Percentiles rank a stretch among this genome's conserved stretches.
phyloP scores from a whole-genome alignment of 2,329 filamentous ascomycete genomes.

The Cladorrhinum sp. region DNA sequence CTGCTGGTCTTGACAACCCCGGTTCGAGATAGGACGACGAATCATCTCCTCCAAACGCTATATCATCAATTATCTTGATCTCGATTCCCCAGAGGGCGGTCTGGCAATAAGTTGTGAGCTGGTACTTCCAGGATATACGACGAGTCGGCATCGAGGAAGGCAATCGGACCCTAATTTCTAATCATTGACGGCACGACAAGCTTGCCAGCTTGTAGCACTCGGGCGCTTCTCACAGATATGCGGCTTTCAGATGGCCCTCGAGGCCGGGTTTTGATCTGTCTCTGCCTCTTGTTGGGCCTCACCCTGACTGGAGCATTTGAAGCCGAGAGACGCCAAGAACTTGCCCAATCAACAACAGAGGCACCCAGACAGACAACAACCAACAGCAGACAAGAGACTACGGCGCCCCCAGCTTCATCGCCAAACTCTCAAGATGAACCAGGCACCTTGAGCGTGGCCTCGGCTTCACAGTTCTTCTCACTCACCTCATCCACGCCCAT shows the following conservation, averaged over 20 bases:
- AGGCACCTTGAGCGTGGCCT: neutral
- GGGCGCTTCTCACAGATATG: slow-evolving; percentile 4
- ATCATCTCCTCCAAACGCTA: neutral
- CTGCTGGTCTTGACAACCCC: neutral
- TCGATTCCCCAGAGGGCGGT: too few species aligned
- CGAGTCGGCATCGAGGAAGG: too few species aligned
- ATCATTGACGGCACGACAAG: too few species aligned
- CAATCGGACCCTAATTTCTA: too few species aligned
- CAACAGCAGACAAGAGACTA: neutral
- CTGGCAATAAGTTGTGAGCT: too few species aligned
- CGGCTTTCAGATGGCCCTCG: neutral
- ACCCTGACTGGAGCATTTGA: slow-evolving; percentile 5
- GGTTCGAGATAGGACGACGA: neutral
- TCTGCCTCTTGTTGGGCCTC: slow-evolving; percentile 17
- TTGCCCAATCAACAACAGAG: slow-evolving; percentile 2
- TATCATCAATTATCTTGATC: too few species aligned
- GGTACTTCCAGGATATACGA: too few species aligned
- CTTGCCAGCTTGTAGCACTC: too few species aligned
- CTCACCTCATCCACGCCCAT: neutral
- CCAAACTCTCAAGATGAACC: neutral
- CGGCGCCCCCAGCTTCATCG: neutral
- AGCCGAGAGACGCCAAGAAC: slow-evolving; percentile 16
- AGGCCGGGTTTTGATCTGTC: slow-evolving; percentile 19
- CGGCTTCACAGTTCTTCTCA: neutral
- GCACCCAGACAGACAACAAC: slow-evolving; percentile 8